Evolutionary conservation across 2,329 filamentous ascomycete species (phyloP).

Genomic region (Hymenoscyphus salicellus): DNA sequence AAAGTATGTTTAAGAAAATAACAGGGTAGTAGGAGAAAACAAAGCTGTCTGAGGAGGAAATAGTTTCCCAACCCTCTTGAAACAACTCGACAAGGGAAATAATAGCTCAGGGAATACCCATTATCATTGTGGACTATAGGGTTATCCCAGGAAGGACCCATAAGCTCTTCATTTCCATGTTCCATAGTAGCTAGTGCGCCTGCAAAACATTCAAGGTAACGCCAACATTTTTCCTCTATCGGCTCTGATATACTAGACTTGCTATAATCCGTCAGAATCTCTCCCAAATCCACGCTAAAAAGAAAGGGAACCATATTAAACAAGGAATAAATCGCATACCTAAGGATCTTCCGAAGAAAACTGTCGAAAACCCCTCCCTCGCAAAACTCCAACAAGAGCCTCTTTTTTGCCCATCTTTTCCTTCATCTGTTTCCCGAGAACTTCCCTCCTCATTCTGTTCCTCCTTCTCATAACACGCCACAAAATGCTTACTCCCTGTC

Average conservation of each 20-base stretch:
- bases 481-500: background rate
- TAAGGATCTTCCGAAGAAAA: background rate
- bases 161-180: background rate
- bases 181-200: background rate
- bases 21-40: too few relatives aligned
- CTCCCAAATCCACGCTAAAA: background rate
- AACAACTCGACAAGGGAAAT: too few relatives aligned
- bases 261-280: background rate
- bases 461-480: background rate
- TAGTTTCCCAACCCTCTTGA: too few relatives aligned
- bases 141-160: background rate
- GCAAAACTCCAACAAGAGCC: background rate
- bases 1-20: too few relatives aligned
- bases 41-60: too few relatives aligned
- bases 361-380: background rate
- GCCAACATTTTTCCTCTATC: background rate
- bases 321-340: too few relatives aligned
- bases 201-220: background rate
- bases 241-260: background rate
- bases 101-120: too few relatives aligned
- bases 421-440: background rate
- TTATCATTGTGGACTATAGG: background rate
- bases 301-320: background rate
- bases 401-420: background rate
- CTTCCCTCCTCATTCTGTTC: background rate